Base-by-base conservation (phyloP, 2,329 filamentous ascomycete genomes). In the Zymoseptoria brevis region DNA sequence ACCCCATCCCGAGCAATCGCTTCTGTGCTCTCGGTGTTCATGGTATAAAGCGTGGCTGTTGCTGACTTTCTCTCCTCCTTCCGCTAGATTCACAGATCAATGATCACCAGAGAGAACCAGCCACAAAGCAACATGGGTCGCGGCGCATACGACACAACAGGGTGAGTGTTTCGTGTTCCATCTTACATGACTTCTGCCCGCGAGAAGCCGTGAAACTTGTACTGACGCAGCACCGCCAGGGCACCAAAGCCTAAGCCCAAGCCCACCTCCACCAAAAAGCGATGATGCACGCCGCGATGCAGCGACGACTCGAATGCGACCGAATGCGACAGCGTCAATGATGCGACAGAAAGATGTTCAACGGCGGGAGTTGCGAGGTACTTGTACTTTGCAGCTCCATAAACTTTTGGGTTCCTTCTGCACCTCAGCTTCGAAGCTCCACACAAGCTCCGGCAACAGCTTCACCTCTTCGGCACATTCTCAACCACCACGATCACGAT, bases 121-220 rank as follows among this genome's bases (percentile, higher is more conserved):
- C 69, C 71, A 63, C 69, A 72, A 55, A 63, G 65, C 60, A 77
- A 77, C 72, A 79, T 79, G 77, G 76, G 76, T 59, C 76, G 77
- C 64, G 77, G 77, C 61, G 76, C 76, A 61, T 79, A 79, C 69
- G 77, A 79, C 66, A 79, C 76, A 26, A 79, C 76, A n/a, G 76
- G 76, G 64, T 66, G 57, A 61, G 64, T 57, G 50, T 45, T 52
- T 22, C 54, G 53, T 16, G 51, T 24, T n/a, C 35, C 26, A 48
- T 58, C 54, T 21, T 54, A 52, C 45, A 35, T 49, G 48, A 48
- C 16, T 21, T 48, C 26, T 29, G 3, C 26, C 50, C 19, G 21
- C 45, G 48, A 19, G 45, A 6, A 26, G 7, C 26, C 35, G 35
- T 41, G 35, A 41, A 41, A 41, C 35, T 41, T 30, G 53, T 50